Conservation (phyloP, 495 filamentous ascomycete genomes). For the Lepidopterella palustris region DNA sequence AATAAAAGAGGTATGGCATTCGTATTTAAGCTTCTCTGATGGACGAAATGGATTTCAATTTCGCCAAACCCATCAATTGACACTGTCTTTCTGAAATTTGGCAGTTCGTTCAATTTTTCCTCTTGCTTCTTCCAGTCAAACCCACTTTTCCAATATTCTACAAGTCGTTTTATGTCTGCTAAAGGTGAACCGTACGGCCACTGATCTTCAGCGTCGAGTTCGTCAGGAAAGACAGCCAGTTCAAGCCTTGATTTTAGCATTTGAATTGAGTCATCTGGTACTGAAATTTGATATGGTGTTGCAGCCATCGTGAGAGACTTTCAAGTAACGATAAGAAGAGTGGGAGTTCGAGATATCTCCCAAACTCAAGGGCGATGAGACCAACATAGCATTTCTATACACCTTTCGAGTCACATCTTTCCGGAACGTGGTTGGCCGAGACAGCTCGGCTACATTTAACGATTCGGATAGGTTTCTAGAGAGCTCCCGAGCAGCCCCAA, state of each 20-base stretch:
- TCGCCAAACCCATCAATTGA: slow-evolving; percentile 33
- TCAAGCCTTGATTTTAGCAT: slow-evolving; percentile 21
- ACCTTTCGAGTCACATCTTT: no score
- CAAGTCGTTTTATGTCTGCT: slow-evolving; percentile 46
- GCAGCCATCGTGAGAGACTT: no score
- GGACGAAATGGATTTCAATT: slow-evolving; percentile 38
- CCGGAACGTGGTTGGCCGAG: no score
- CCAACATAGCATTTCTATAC: no score
- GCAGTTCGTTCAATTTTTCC: slow-evolving; percentile 35
- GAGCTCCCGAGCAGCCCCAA: no score
- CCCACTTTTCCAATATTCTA: slow-evolving; percentile 44
- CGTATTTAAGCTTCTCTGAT: slow-evolving; percentile 26
- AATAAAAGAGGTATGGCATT: slow-evolving; percentile 37
- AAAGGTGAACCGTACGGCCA: slow-evolving; percentile 46
- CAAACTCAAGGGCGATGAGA: no score
- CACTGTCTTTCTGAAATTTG: slow-evolving; percentile 31
- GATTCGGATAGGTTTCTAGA: no score
- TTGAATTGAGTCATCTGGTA: slow-evolving; percentile 16
- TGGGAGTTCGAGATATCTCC: no score
- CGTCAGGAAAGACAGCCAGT: slow-evolving; percentile 22
- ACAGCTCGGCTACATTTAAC: no score
- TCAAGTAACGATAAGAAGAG: no score
- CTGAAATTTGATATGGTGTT: no score
- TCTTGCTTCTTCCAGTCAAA: slow-evolving; percentile 38
- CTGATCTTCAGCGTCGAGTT: slow-evolving; percentile 33